Base-by-base conservation (phyloP, 495 filamentous ascomycete species). In the Penicillium dipodomyicola region DNA sequence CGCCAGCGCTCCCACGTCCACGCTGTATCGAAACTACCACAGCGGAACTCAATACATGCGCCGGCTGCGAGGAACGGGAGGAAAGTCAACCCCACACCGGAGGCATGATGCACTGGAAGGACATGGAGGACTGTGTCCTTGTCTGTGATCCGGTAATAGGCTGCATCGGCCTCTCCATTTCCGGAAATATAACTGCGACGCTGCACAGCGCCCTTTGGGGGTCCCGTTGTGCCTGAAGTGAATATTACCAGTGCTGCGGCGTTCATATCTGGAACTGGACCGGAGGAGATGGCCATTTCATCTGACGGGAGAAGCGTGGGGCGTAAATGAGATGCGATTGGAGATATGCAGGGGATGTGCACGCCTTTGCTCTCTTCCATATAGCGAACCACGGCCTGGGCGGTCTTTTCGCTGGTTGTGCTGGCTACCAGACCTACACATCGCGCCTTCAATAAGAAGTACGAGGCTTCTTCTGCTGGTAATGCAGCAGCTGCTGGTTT, bases 1-100 rank as follows among this genome's bases (percentile, higher is more conserved):
- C 73, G 65, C 75, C 76, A 81, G 15, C 77, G 63, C 37, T 78
- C 73, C 78, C 78, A 81, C n/a, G 77, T 77, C 75, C 75, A 78
- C 2, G 64, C 69, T 3, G 71, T 65, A 46, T 75, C 71, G 53
- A 80, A 81, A 30, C 72, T 64, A 5, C 76, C 75, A 33, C 69
- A 73, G 14, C 71, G 68, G 63, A 77, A 80, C 62, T 81, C 78
- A 29, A 80, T 74, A 30, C 73, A 64, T 14, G 67, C 71, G 7
- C 78, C 77, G 4, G 70, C 61, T 0, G 73, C 65, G 0, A 81
- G 64, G 54, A 72, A 76, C 5, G 78, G 76, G 20, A 80, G 71
- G 49, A 80, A 78, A 11, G 68, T 77, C 33, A 79, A 69, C 9
- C 74, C 73, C 0, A 79, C 65, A 3, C 78, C 78, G 0, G 77